Conservation (phyloP, 2,329 filamentous ascomycete species). For the Xylariaceae sp. region DNA sequence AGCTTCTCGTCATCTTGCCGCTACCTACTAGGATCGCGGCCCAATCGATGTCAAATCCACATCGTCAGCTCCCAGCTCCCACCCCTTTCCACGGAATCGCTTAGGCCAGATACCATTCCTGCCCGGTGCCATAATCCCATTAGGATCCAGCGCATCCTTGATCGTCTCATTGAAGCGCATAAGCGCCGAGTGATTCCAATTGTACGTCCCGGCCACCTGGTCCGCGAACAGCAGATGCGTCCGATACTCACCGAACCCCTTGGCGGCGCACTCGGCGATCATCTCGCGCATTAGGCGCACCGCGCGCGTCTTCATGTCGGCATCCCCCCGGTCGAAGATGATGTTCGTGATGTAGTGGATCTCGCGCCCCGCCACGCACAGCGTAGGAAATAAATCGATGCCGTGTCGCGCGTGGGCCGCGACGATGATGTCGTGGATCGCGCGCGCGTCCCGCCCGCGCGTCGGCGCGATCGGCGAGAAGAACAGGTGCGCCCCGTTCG, state of each 20-base stretch:
- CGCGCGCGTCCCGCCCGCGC: constrained; percentile 48
- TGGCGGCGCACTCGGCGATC: constrained; percentile 44
- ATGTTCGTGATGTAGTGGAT: constrained; percentile 61
- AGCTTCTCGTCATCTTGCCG: background rate
- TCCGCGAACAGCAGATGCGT: constrained; percentile 51
- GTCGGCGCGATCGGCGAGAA: constrained; percentile 57
- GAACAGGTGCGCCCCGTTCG: constrained; percentile 54
- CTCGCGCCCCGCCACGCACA: constrained; percentile 54
- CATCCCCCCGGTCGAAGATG: constrained; percentile 51
- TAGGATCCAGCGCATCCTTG: constrained; percentile 49
- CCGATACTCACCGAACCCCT: constrained; percentile 50
- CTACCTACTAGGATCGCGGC: constrained; percentile 8
- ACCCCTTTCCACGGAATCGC: constrained; percentile 35
- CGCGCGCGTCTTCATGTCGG: constrained; percentile 39
- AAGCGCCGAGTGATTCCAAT: constrained; percentile 45
- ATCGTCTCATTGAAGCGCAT: constrained; percentile 48
- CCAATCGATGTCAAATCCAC: constrained; percentile 24
- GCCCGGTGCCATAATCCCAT: constrained; percentile 41
- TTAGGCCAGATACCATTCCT: constrained; percentile 43
- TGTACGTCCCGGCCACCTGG: constrained; percentile 50
- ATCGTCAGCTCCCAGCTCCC: constrained; percentile 33
- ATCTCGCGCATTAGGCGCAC: constrained; percentile 36
- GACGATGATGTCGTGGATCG: constrained; percentile 45
- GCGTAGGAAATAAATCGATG: constrained; percentile 55
- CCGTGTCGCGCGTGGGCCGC: constrained; percentile 45